Evolutionary conservation across 2,329 filamentous ascomycete species (phyloP), one percentile per base, ranked within the genome.

Genomic region (Ascosphaera apis): DNA sequence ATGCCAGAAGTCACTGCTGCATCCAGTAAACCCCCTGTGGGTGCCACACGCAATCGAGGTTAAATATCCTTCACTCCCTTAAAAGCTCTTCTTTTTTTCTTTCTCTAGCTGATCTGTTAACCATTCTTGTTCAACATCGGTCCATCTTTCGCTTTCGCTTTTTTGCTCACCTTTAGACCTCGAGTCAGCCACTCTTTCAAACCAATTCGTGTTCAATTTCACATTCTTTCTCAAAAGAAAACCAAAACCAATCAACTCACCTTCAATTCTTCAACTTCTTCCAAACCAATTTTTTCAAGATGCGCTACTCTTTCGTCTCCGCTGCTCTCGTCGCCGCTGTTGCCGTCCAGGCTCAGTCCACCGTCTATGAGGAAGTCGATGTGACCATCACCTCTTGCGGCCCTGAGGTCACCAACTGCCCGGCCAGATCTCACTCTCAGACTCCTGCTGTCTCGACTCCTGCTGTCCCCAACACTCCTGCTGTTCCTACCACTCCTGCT

Each of bases 371-470:
- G 49, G 69, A 65, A 44, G 61, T 69, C 50, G 60, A 64, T 50
- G 58, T 67, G 45, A 74, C 69, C 56, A 58, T 74, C 63, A 73
- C 66, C 53, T 69, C 65, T 36, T 73, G 68, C 62, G 62, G 55
- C 39, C 58, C 68, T 35, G 61, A 62, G 41, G 68, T 74, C 49
- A 65, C 66, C 53, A 49, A 76, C 68, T 77, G 73, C 54, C 53
- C 55, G 32, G 53, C 47, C 41, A 37, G 39, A 35, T 34, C 45
- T 39, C 40, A 40, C 34, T 31, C 37, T 7, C 37, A 33, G 2
- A 38, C 38, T 25, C 18, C 33, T 19, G 31, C 33, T 33, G n/a
- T 38, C 33, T 31, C 42, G 35, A 44, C 44, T 36, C 15, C 41
- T 15, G 39, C 37, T 18, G 35, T 34, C 16, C 27, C 39, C 28